Evolutionary conservation across 1,284 basidiomycete species (phyloP).

Genomic region (Moesziomyces sp.): DNA sequence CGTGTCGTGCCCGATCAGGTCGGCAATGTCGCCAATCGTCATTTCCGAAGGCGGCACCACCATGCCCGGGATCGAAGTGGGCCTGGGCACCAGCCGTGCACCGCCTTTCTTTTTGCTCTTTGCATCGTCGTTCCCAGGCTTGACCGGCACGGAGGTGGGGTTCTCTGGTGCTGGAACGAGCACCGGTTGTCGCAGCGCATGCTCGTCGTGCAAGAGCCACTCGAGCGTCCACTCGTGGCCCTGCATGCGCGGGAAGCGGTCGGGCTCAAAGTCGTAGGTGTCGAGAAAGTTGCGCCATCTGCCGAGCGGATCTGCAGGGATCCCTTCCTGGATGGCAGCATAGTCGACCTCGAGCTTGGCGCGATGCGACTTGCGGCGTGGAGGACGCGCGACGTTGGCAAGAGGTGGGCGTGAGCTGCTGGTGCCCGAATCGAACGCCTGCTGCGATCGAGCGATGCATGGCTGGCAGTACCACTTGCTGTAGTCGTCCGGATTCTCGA

Average conservation of each 20-base stretch:
- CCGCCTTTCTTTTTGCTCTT: slow-evolving; percentile 4
- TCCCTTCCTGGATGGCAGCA: slow-evolving; percentile 58
- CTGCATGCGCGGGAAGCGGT: slow-evolving; percentile 40
- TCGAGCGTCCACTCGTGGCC: slow-evolving; percentile 52
- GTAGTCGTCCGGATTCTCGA: slow-evolving; percentile 49
- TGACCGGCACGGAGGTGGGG: neutral
- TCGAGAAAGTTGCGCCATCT: slow-evolving; percentile 51
- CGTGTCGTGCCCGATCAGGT: slow-evolving; percentile 73
- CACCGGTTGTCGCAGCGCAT: slow-evolving; percentile 41
- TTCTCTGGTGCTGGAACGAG: slow-evolving; percentile 40
- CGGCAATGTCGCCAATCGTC: slow-evolving; percentile 81
- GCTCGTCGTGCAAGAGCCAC: slow-evolving; percentile 45
- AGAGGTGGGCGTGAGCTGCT: slow-evolving; percentile 19
- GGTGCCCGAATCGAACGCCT: slow-evolving; percentile 21
- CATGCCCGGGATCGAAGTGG: slow-evolving; percentile 71
- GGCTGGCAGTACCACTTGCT: slow-evolving; percentile 55
- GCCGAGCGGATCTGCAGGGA: slow-evolving; percentile 53
- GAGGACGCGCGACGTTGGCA: slow-evolving; percentile 37
- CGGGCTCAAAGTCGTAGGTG: slow-evolving; percentile 34
- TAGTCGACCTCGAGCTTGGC: slow-evolving; percentile 53
- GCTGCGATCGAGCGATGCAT: slow-evolving; percentile 32
- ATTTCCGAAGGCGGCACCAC: slow-evolving; percentile 79
- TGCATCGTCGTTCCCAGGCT: slow-evolving; percentile 3
- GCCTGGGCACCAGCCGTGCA: slow-evolving; percentile 18
- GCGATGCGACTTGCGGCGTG: slow-evolving; percentile 41